A percentile compares a stretch with the other conserved stretches of the same genome.
These are phyloP conservation scores for Linnemannia zychae DNA, from an alignment of 192 early-diverging fungal species.

Conservation along the genomic window DNA sequence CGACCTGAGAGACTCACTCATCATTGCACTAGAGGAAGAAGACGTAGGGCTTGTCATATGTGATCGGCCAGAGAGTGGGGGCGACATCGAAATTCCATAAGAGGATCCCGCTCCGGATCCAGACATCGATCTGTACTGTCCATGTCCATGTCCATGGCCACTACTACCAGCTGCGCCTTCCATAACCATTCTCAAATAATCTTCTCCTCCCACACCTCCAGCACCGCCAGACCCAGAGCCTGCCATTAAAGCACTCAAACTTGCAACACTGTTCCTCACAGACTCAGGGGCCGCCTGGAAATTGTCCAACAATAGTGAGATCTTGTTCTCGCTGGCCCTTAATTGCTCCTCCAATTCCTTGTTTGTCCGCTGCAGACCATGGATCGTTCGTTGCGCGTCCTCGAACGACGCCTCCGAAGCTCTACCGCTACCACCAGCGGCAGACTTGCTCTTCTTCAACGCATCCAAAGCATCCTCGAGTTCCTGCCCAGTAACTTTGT, in stretches of 20 bases:
- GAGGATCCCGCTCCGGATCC: not conserved
- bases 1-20: not conserved
- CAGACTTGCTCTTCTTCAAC: conserved; percentile 18
- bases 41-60: conserved; percentile 11
- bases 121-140: not conserved
- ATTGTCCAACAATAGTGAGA: conserved; percentile 46
- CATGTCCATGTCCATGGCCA: not conserved
- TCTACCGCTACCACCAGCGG: not conserved
- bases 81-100: no score
- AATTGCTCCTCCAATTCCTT: conserved; percentile 54
- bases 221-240: not conserved
- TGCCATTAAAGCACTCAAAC: conserved; percentile 19
- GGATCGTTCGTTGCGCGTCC: conserved; percentile 34
- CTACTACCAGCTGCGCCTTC: not conserved
- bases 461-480: conserved; percentile 45
- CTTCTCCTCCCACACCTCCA: not conserved
- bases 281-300: conserved; percentile 31
- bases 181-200: not conserved
- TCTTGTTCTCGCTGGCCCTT: conserved; percentile 49
- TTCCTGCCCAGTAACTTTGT: conserved; percentile 44
- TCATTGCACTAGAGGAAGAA: no score
- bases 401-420: conserved; percentile 29
- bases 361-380: conserved; percentile 21
- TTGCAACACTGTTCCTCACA: conserved; percentile 39
- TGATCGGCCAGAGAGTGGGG: no score